Evolutionary conservation across 164 flowering plant species (phyloP), one percentile per base, ranked within the genome.

Genomic region (Sedum album): DNA sequence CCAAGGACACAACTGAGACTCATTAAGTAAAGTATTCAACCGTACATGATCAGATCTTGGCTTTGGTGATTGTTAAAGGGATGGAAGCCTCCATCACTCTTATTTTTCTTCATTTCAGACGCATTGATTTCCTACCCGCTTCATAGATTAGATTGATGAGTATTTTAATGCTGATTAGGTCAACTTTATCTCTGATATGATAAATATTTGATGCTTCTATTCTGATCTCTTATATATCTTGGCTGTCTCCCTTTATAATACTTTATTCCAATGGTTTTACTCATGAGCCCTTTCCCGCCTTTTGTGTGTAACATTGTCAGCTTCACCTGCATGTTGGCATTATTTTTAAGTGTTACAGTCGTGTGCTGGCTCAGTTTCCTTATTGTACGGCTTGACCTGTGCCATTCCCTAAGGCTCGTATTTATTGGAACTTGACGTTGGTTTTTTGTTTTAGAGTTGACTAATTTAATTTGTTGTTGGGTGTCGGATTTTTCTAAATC

Each of bases 91-190:
- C 31, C 31, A 55, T 55, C 17, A 55, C 61, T 4, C 15, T 55
- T 55, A 23, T 70, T 76, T 49, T 85, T 84, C 79, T 76, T 83
- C 73, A 67, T 80, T 84, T 81, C 72, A 78, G 78, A 82, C 89
- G 79, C 85, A 83, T 84, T 85, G 81, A 87, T 81, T 85, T 85
- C 80, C 68, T 55, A 53, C 61, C 61, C 61, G 14, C 61, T 31
- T 23, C 61, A 55, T 10, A 55, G 31, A 55, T 55, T 55, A 26
- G 31, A 25, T 55, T 11, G 15, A 55, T 51, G 21, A 23, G 1
- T 26, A 25, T 76, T 70, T 78, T 72, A 73, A 39, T 73, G 82
- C 42, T 79, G 73, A 80, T 72, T 75, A 76, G 80, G 78, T 44
- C 73, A 69, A 44, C 74, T 71, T 26, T 77, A 49, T 78, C 70